Conservation (phyloP, 208 protist genomes). For the Wallacemonas rigidus region DNA sequence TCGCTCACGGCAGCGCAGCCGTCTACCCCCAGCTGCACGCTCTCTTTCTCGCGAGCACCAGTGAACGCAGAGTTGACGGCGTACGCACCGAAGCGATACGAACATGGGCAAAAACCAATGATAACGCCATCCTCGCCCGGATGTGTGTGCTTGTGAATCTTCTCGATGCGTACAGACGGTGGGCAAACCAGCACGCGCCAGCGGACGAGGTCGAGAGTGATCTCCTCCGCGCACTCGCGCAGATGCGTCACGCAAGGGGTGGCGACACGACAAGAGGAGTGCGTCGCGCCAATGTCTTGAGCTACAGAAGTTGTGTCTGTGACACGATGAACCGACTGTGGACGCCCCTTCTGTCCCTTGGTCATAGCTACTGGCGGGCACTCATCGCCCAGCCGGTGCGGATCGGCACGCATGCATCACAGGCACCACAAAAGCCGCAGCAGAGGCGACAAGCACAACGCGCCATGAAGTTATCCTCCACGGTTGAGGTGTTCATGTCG, state of each 20-base stretch:
- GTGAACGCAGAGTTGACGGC: no score
- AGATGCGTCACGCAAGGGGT: neutral
- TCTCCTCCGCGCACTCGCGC: neutral
- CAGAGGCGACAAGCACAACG: neutral
- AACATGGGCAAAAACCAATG: no score
- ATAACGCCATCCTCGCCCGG: neutral
- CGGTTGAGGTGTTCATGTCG: no score
- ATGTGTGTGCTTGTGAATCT: neutral
- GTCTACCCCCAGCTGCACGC: neutral
- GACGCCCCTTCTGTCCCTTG: neutral
- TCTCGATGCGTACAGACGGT: conserved; percentile 1
- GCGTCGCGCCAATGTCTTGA: no score
- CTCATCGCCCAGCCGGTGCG: neutral
- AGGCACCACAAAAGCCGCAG: neutral
- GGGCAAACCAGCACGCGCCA: conserved; percentile 1
- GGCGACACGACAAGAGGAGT: no score
- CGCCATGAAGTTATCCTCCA: no score
- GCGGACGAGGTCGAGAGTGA: neutral
- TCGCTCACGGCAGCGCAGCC: no score
- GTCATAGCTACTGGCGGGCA: neutral
- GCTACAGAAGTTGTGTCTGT: no score
- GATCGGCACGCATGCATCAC: neutral
- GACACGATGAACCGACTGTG: neutral
- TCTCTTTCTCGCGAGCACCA: neutral
- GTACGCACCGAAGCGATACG: no score